These are phyloP conservation scores for Thalassiosira profunda DNA, from an alignment of 108 stramenopile genomes.

Conservation along the genomic window DNA sequence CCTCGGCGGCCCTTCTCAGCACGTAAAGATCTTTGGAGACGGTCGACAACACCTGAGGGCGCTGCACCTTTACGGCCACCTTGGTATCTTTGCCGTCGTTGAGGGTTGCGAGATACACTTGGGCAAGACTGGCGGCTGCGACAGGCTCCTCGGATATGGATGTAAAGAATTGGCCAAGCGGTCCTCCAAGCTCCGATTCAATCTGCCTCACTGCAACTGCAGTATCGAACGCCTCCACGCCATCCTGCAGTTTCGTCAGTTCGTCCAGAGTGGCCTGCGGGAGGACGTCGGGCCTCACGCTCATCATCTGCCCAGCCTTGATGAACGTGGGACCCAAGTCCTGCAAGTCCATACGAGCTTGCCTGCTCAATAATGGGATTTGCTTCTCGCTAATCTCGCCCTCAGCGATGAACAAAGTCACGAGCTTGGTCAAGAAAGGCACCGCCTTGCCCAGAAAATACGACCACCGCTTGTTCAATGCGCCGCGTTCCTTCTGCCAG, in stretches of 20 bases:
- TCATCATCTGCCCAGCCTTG: conserved; percentile 87
- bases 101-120: conserved; percentile 87
- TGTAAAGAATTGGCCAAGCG: conserved; percentile 87
- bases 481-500: conserved; percentile 92
- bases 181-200: conserved; percentile 86
- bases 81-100: conserved; percentile 78
- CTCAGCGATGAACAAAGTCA: conserved; percentile 81
- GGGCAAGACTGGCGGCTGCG: conserved; percentile 88
- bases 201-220: conserved; percentile 80
- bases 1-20: conserved; percentile 86
- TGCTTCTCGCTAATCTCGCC: conserved; percentile 87
- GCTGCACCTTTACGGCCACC: conserved; percentile 93
- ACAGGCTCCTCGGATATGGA: conserved; percentile 90
- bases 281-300: conserved; percentile 93
- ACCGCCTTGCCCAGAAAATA: conserved; percentile 92
- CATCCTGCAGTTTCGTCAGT: conserved; percentile 90
- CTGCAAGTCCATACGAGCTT: conserved; percentile 91
- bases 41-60: conserved; percentile 79
- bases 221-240: conserved; percentile 89
- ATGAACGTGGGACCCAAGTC: conserved; percentile 94
- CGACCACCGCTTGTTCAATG: conserved; percentile 89
- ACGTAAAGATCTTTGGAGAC: conserved; percentile 94
- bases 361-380: conserved; percentile 78
- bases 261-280: conserved; percentile 92
- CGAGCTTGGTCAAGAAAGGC: conserved; percentile 83